Evolutionary conservation across 768 basidiomycete species (phyloP).

Genomic region (Pleurotus eryngii): DNA sequence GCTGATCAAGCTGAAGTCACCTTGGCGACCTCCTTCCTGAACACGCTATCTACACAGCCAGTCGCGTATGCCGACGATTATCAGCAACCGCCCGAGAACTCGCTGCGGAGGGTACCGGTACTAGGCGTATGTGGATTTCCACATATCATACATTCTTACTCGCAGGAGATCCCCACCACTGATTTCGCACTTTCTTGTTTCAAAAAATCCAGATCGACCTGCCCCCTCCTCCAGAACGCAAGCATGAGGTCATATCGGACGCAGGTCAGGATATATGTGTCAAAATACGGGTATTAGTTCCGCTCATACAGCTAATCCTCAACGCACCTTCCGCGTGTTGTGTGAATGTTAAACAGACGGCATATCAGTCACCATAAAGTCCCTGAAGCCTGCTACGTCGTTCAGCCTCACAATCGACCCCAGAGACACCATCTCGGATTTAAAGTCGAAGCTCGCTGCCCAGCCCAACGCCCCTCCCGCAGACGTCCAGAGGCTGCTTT

Average conservation of each 20-base stretch:
- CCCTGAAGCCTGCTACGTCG: conserved; percentile 78
- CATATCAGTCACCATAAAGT: conserved; percentile 83
- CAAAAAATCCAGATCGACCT: conserved; percentile 43
- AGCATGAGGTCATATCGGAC: conserved; percentile 24
- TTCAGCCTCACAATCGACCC: conserved; percentile 71
- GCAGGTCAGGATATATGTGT: conserved; percentile 24
- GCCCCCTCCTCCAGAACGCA: conserved; percentile 58
- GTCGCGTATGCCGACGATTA: conserved; percentile 72
- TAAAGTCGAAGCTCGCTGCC: conserved; percentile 74
- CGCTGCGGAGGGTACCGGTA: conserved; percentile 66
- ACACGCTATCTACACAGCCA: conserved; percentile 63
- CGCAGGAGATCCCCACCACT: conserved; percentile 9
- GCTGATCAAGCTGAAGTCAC: conserved; percentile 58
- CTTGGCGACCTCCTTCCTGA: conserved; percentile 65
- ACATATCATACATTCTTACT: conserved; percentile 11
- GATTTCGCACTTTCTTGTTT: background rate
- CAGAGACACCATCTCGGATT: conserved; percentile 77
- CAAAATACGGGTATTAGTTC: background rate
- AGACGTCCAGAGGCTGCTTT: conserved; percentile 78
- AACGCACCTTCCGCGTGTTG: background rate
- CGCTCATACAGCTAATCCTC: background rate
- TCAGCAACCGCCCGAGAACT: conserved; percentile 64
- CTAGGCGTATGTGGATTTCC: conserved; percentile 49
- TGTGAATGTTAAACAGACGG: conserved; percentile 30
- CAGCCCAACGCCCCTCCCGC: conserved; percentile 70